Percentiles rank a stretch among this genome's conserved stretches.
Conservation (phyloP, 352 stramenopile species). For the Pythium monospermum region DNA sequence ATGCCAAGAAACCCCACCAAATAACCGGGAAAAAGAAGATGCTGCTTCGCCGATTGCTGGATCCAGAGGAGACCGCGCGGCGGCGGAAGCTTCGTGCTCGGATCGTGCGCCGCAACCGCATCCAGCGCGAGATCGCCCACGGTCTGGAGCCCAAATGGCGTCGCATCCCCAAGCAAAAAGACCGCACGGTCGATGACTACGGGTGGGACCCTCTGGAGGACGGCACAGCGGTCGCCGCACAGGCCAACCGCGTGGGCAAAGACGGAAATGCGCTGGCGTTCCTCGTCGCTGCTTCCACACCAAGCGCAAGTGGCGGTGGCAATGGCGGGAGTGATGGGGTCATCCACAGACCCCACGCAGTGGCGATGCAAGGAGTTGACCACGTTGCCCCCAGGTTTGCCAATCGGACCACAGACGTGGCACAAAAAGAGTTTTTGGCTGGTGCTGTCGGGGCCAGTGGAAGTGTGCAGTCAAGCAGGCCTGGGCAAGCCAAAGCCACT, state of each 20-base stretch:
- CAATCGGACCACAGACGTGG: not conserved
- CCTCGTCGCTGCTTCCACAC: conserved; percentile 1
- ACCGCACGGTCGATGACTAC: conserved; percentile 22
- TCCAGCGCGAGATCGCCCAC: conserved; percentile 47
- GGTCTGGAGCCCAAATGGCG: conserved; percentile 32
- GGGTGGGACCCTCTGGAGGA: conserved; percentile 21
- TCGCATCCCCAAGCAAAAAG: conserved; percentile 13
- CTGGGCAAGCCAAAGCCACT: too few relatives aligned
- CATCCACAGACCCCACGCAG: not conserved
- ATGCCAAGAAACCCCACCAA: too few relatives aligned
- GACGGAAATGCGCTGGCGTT: conserved; percentile 13
- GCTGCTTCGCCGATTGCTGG: conserved; percentile 46
- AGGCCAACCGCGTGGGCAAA: conserved; percentile 4
- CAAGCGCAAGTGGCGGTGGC: conserved; percentile 1
- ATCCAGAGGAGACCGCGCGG: conserved; percentile 47
- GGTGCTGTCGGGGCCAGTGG: not conserved
- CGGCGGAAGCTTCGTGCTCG: conserved; percentile 37
- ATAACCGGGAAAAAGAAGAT: too few relatives aligned
- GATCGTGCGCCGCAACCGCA: conserved; percentile 58
- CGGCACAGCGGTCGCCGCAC: conserved; percentile 6
- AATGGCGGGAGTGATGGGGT: not conserved
- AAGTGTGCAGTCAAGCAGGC: too few relatives aligned
- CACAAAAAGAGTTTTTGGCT: not conserved
- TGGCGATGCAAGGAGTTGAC: conserved; percentile 9
- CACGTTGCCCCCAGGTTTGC: conserved; percentile 11